Conservation (phyloP, 148 eudicot genomes). For the Chenopodium suecicum region DNA sequence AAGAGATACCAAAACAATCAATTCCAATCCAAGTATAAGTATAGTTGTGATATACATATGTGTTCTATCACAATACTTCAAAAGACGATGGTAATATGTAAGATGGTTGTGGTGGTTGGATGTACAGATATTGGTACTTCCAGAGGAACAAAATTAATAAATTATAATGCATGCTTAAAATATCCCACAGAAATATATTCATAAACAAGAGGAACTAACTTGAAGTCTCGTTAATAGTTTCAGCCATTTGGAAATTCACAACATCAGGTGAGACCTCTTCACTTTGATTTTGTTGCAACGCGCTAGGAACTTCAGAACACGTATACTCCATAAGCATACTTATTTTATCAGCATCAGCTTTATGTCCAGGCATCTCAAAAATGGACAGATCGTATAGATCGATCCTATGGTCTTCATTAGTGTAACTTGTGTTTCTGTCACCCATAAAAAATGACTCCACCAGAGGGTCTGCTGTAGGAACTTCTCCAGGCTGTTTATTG, state of each 20-base stretch:
- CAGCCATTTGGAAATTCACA: background rate
- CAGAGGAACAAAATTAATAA: background rate
- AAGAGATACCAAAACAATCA: background rate
- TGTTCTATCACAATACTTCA: background rate
- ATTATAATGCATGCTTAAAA: background rate
- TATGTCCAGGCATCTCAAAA: conserved; percentile 40
- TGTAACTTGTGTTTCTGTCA: conserved; percentile 26
- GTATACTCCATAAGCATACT: background rate
- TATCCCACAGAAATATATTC: background rate
- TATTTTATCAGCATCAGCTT: conserved; percentile 24
- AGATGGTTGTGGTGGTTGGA: background rate
- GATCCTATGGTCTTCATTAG: conserved; percentile 27
- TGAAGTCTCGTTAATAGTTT: conserved; percentile 12
- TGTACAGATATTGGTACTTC: background rate
- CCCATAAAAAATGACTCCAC: conserved; percentile 41
- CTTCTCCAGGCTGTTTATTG: conserved; percentile 2
- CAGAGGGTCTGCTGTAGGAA: background rate
- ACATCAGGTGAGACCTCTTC: conserved; percentile 7
- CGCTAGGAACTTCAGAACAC: background rate
- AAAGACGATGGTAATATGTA: background rate
- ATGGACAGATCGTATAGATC: conserved; percentile 38
- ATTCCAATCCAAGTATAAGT: background rate
- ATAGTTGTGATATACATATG: background rate
- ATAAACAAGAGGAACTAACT: conserved; percentile 28
- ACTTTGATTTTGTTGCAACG: conserved; percentile 2